These are phyloP conservation scores for Saccharomycopsis synnaedendra DNA, from an alignment of 805 yeast species.

Conservation along the genomic window DNA sequence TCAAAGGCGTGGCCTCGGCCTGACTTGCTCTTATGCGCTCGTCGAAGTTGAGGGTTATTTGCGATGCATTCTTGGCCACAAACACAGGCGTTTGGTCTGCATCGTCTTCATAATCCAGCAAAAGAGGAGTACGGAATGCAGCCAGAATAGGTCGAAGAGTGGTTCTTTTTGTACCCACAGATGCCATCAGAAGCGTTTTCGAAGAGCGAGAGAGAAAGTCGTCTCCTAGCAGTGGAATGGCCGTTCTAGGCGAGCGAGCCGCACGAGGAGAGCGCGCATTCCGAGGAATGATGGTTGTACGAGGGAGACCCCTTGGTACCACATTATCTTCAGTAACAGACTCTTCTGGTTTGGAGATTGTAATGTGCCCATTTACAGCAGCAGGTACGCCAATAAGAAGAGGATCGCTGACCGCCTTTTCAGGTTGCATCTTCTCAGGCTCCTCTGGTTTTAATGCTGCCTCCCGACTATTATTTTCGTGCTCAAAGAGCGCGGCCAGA, in stretches of 20 bases:
- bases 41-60: constrained; percentile 13
- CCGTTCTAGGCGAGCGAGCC: constrained; percentile 2
- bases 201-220: constrained; percentile 13
- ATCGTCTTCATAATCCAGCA: constrained; percentile 13
- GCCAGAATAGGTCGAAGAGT: constrained; percentile 14
- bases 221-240: constrained; percentile 6
- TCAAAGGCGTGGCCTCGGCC: neutral
- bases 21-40: neutral
- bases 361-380: too few species aligned
- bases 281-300: too few species aligned
- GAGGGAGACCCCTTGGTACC: too few species aligned
- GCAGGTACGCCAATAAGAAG: too few species aligned
- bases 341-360: too few species aligned
- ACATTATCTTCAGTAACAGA: too few species aligned
- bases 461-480: neutral
- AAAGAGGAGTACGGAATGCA: constrained; percentile 12
- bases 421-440: too few species aligned
- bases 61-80: constrained; percentile 11
- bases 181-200: constrained; percentile 10
- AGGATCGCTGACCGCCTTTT: too few species aligned
- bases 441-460: too few species aligned
- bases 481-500: neutral
- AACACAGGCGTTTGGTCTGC: constrained; percentile 14
- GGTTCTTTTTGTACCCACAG: constrained; percentile 7
- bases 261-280: too few species aligned